These are phyloP conservation scores for Penicillium sp. DNA, from an alignment of 2,329 filamentous ascomycete species.

Conservation along the genomic window DNA sequence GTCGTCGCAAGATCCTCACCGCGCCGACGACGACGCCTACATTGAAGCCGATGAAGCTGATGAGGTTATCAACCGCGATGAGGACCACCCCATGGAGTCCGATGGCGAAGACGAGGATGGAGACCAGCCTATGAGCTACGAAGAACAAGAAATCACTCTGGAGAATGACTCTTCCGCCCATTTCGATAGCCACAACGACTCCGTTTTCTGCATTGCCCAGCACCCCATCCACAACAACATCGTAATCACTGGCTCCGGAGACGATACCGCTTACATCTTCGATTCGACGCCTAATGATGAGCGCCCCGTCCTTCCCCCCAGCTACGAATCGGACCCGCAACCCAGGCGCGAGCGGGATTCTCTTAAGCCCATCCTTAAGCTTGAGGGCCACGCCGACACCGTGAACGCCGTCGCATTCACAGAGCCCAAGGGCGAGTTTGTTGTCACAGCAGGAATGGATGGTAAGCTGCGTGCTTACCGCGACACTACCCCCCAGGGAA, in stretches of 20 bases:
- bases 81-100: too few relatives aligned
- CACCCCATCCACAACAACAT: constrained; percentile 71
- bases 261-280: constrained; percentile 79
- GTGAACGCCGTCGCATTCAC: constrained; percentile 83
- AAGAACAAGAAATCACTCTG: constrained; percentile 63
- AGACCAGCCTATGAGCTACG: too few relatives aligned
- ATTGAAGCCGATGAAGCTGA: too few relatives aligned
- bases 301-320: constrained; percentile 59
- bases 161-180: constrained; percentile 89
- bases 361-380: constrained; percentile 58
- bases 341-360: constrained; percentile 52
- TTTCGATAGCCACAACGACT: constrained; percentile 83
- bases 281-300: constrained; percentile 65
- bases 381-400: constrained; percentile 87
- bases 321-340: constrained; percentile 61
- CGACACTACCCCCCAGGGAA: constrained; percentile 39
- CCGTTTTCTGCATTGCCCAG: constrained; percentile 88
- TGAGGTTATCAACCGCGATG: too few relatives aligned
- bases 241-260: constrained; percentile 76
- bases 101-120: too few relatives aligned
- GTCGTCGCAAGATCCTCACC: too few relatives aligned
- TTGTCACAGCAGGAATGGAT: constrained; percentile 77
- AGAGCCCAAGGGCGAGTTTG: constrained; percentile 68
- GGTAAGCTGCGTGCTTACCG: constrained; percentile 68
- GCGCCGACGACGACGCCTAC: too few relatives aligned